Evolutionary conservation across 1,139 yeast genomes (phyloP).

Genomic region (Pichia norvegensis): DNA sequence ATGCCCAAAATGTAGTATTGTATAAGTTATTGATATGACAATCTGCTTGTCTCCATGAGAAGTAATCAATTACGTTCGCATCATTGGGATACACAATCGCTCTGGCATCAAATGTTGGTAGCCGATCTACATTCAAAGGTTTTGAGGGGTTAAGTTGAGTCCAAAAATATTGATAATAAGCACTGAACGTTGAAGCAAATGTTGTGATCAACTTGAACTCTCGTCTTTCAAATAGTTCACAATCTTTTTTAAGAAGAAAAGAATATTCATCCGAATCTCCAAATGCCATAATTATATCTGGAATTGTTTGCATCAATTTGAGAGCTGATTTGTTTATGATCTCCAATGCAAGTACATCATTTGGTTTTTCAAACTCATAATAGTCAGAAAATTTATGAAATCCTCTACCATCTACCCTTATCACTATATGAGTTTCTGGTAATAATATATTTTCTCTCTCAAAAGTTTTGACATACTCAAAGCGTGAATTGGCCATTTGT

Average conservation of each 20-base stretch:
- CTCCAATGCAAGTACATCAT: constrained; percentile 65
- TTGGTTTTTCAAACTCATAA: constrained; percentile 79
- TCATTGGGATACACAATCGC: constrained; percentile 77
- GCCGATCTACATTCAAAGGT: constrained; percentile 27
- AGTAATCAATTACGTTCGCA: constrained; percentile 62
- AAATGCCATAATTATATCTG: constrained; percentile 74
- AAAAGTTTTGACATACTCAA: constrained; percentile 77
- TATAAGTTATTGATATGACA: constrained; percentile 93
- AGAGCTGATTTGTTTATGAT: constrained; percentile 80
- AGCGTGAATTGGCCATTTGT: constrained; percentile 79
- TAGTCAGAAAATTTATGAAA: constrained; percentile 75
- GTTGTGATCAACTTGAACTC: constrained; percentile 73
- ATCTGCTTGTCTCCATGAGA: constrained; percentile 94
- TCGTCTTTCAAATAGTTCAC: constrained; percentile 71
- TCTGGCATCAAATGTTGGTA: constrained; percentile 89
- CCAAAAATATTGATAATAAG: constrained; percentile 70
- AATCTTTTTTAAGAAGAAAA: constrained; percentile 56
- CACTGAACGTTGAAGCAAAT: constrained; percentile 74
- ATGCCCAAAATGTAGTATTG: constrained; percentile 87
- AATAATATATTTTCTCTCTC: constrained; percentile 68
- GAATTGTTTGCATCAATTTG: constrained; percentile 51
- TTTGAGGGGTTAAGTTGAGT: constrained; percentile 40
- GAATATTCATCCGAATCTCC: constrained; percentile 97
- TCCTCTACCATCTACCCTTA: constrained; percentile 90
- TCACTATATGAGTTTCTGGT: constrained; percentile 74